Percentiles rank a stretch among this genome's conserved stretches.
Conservation (phyloP, 352 stramenopile genomes). For the Globisporangium okanoganense region DNA sequence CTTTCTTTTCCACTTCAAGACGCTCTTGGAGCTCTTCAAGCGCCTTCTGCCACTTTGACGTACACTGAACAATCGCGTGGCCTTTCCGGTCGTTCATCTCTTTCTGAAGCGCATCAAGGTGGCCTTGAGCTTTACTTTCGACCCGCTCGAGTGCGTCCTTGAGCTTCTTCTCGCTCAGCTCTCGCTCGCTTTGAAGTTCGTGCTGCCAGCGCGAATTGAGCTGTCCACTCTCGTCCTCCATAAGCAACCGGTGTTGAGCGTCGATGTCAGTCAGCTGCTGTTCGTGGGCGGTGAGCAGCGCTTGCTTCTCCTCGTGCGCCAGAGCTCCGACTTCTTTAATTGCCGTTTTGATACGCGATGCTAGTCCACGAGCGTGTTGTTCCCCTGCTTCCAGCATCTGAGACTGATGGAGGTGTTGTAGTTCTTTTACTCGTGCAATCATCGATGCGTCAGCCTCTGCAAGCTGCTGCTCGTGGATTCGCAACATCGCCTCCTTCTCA, state of each 20-base stretch:
- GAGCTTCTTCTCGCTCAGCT: slow-evolving; percentile 29
- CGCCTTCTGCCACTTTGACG: slow-evolving; percentile 64
- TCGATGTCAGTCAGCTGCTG: slow-evolving; percentile 4
- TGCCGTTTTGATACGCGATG: not conserved
- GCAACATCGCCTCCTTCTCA: slow-evolving; percentile 8
- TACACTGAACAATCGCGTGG: slow-evolving; percentile 54
- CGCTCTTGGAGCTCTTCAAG: slow-evolving; percentile 65
- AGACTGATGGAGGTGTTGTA: not conserved
- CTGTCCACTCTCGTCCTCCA: slow-evolving; percentile 27
- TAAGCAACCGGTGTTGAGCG: slow-evolving; percentile 14
- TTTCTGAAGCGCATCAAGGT: slow-evolving; percentile 43
- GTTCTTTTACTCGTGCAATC: not conserved
- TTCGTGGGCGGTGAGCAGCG: not conserved
- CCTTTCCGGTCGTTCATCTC: slow-evolving; percentile 64
- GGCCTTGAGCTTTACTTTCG: slow-evolving; percentile 29
- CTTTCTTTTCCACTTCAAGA: slow-evolving; percentile 56
- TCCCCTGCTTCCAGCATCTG: not conserved
- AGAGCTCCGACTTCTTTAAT: not conserved
- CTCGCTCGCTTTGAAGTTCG: slow-evolving; percentile 26
- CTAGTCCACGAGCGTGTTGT: not conserved
- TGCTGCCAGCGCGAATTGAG: slow-evolving; percentile 30
- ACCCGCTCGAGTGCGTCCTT: slow-evolving; percentile 26
- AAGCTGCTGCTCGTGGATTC: not conserved
- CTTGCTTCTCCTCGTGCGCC: not conserved
- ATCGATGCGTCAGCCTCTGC: slow-evolving; percentile 2